phyloP scores from a whole-genome alignment of 2,329 filamentous ascomycete genomes.

The Bipolaris sorokiniana region DNA sequence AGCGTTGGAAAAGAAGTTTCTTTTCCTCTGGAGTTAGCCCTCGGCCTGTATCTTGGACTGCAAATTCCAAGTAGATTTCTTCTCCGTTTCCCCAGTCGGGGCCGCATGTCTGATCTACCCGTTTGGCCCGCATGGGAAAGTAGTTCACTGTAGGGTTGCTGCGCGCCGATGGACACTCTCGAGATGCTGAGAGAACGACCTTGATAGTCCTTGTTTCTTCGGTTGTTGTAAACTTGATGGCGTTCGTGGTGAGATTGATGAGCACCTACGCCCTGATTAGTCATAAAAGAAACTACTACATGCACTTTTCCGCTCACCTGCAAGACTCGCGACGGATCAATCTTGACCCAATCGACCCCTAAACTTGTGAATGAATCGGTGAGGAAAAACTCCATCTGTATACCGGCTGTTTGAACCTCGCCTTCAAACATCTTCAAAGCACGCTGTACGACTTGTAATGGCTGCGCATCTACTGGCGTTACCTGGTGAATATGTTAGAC shows the following conservation, averaged over 20 bases:
- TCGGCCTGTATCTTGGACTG: constrained; percentile 78
- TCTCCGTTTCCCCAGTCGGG: constrained; percentile 74
- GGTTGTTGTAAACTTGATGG: constrained; percentile 78
- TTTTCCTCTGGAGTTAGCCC: constrained; percentile 74
- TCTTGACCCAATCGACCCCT: constrained; percentile 69
- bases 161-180: constrained; percentile 57
- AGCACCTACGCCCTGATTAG: constrained; percentile 57
- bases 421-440: constrained; percentile 80
- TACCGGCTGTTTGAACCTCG: constrained; percentile 72
- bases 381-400: constrained; percentile 68
- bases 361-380: constrained; percentile 66
- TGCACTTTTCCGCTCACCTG: constrained; percentile 53
- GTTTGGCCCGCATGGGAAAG: constrained; percentile 63
- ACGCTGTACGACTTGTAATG: constrained; percentile 68
- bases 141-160: constrained; percentile 61
- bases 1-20: constrained; percentile 76
- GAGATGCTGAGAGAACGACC: constrained; percentile 69
- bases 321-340: constrained; percentile 76
- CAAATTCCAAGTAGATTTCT: constrained; percentile 70
- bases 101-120: constrained; percentile 56
- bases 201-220: constrained; percentile 68
- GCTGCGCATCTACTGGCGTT: constrained; percentile 72
- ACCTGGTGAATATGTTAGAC: constrained; percentile 46
- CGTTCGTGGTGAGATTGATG: constrained; percentile 81
- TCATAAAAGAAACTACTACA: neutral